A percentile compares a stretch with the other conserved stretches of the same genome.
Evolutionary conservation across 2,329 filamentous ascomycete genomes (phyloP).

Genomic region (Corinectria fuckeliana): DNA sequence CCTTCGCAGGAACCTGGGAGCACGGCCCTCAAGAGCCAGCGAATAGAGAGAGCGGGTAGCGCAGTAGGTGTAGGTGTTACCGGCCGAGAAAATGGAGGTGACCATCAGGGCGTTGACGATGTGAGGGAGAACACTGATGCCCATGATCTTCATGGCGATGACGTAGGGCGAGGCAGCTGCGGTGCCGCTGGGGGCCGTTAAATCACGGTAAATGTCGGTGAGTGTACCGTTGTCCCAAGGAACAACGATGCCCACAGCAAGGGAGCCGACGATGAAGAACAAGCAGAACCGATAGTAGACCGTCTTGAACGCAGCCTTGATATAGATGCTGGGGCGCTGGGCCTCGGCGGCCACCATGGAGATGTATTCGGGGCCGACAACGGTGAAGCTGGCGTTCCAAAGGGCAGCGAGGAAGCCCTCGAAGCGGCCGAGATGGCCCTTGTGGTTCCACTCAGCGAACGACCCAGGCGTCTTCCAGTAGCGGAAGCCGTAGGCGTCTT

Average conservation of each 20-base stretch:
- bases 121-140: conserved; percentile 59
- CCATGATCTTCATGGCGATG: conserved; percentile 65
- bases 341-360: conserved; percentile 74
- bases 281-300: conserved; percentile 75
- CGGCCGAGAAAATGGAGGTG: conserved; percentile 53
- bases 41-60: conserved; percentile 58
- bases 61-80: conserved; percentile 60
- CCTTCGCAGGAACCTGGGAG: conserved; percentile 60
- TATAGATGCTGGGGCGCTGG: conserved; percentile 65
- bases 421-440: conserved; percentile 68
- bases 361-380: conserved; percentile 73
- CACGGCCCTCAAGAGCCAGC: conserved; percentile 57
- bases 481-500: conserved; percentile 73
- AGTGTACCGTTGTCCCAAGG: conserved; percentile 68
- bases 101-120: conserved; percentile 62
- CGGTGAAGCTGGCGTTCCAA: conserved; percentile 68
- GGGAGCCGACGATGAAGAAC: conserved; percentile 74
- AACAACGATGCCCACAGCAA: conserved; percentile 71
- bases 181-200: conserved; percentile 46
- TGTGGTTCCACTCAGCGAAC: conserved; percentile 61
- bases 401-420: conserved; percentile 73
- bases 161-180: conserved; percentile 68
- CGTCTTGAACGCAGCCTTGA: conserved; percentile 74
- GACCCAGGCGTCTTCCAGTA: conserved; percentile 61
- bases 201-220: conserved; percentile 52